Evolutionary conservation across 805 yeast species (phyloP), one percentile per base, ranked within the genome.

Genomic region (Huiozyma naganishii): DNA sequence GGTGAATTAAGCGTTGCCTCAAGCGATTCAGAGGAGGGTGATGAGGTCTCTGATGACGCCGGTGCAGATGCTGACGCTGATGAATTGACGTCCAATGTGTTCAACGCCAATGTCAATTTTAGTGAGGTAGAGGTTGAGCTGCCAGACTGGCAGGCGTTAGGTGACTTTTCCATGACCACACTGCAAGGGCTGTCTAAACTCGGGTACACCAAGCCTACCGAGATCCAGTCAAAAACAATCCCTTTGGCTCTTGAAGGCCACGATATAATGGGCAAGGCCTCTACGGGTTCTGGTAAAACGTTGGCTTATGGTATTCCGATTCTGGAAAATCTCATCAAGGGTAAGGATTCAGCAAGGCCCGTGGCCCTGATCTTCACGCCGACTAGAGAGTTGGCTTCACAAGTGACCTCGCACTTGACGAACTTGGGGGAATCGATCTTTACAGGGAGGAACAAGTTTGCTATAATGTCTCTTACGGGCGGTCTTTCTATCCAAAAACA

Each of bases 201-300:
- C 9, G 76, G 74, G 1, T 92, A 83, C 61, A 55, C 51, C 1
- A 63, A 67, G 23, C 98, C 98, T 7, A 89, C 97, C 0, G 84
- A 80, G 32, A 88, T 92, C 56, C 98, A 92, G 64, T 72, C 70
- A 47, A 66, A 68, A 45, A 70, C 90, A 7, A 80, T 92, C 43
- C 95, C 97, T 2, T 54, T 71, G 28, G 86, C 90, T 2, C 46
- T 86, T 10, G 68, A 70, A 29, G 94, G 89, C 6, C 72, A 70
- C 32, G 97, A 92, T 64, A 76, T 92, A 4, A 79, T 92, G 51
- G 98, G 98, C 44, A 92, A 90, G 58, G 98, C 98, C 11, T 82
- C 92, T 8, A 92, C 98, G 1, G 98, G 98, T 61, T 85, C 95
- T 1, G 98, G 98, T 71, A 92, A 92, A 60, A 92, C 98, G 0